phyloP scores from a whole-genome alignment of 768 basidiomycete species.

The Hericium coralloides region DNA sequence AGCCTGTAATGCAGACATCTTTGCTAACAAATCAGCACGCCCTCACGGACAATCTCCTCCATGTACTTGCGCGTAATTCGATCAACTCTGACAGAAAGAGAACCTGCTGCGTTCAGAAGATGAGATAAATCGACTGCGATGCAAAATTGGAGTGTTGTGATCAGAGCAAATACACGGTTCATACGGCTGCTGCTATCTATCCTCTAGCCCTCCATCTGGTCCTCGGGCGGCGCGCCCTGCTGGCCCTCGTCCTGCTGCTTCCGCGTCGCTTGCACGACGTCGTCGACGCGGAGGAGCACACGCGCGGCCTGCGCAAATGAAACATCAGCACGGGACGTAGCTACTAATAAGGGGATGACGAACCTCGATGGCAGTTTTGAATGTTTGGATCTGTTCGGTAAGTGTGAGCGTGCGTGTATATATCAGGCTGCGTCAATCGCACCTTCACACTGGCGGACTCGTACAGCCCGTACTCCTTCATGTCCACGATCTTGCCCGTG shows the following conservation, averaged over 20 bases:
- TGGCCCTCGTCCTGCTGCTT: constrained; percentile 56
- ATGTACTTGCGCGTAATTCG: no score
- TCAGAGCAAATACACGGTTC: not conserved
- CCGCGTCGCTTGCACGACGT: constrained; percentile 84
- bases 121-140: no score
- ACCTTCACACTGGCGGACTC: constrained; percentile 97
- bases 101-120: no score
- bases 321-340: not conserved
- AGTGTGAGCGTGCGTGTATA: not conserved
- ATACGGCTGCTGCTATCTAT: not conserved
- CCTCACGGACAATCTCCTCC: no score
- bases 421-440: constrained; percentile 7
- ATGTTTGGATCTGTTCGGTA: constrained; percentile 68
- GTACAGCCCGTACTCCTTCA: constrained; percentile 89
- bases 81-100: no score
- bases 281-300: constrained; percentile 87
- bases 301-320: constrained; percentile 56
- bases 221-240: constrained; percentile 38
- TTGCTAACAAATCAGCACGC: no score
- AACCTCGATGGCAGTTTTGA: constrained; percentile 96
- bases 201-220: constrained; percentile 38
- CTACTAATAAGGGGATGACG: constrained; percentile 4
- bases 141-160: not conserved
- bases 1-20: no score
- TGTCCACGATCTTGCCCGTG: constrained; percentile 91